Conservation (phyloP, 768 basidiomycete genomes). For the Daedaleopsis sinensis region DNA sequence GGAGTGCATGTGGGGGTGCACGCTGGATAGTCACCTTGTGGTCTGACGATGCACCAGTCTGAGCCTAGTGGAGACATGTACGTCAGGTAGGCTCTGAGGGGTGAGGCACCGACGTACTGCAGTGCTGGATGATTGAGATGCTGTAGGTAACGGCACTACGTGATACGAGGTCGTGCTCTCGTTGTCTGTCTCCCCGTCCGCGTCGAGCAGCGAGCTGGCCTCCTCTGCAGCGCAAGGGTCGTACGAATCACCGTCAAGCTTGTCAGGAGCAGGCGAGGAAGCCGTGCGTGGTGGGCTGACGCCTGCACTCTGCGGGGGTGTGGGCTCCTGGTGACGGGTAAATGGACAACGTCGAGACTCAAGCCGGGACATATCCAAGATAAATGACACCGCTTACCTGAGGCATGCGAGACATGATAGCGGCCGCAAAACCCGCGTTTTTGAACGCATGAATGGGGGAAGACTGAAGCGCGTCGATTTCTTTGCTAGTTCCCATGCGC, state of each 20-base stretch:
- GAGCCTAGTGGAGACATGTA: background rate
- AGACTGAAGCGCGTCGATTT: background rate
- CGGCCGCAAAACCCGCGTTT: background rate
- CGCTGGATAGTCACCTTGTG: background rate
- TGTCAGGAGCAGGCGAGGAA: background rate
- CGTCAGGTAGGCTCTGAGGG: background rate
- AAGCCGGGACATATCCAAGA: background rate
- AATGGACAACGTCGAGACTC: background rate
- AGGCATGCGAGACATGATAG: background rate
- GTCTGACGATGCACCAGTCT: background rate
- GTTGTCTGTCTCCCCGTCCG: slow-evolving; percentile 14
- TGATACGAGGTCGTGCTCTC: slow-evolving; percentile 3
- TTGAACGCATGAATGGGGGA: background rate
- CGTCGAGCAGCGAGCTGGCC: slow-evolving; percentile 3
- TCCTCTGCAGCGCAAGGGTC: background rate
- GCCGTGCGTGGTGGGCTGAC: background rate
- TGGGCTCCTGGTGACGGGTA: background rate
- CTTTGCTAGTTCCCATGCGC: background rate
- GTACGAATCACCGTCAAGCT: background rate
- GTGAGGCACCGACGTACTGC: background rate
- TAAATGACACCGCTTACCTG: background rate
- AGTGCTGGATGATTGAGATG: background rate
- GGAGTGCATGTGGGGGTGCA: background rate
- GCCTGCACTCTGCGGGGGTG: background rate
- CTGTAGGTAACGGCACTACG: background rate